Percentiles rank a stretch among this genome's conserved stretches.
phyloP scores from a whole-genome alignment of 2,329 filamentous ascomycete genomes.

The Colletotrichum truncatum region DNA sequence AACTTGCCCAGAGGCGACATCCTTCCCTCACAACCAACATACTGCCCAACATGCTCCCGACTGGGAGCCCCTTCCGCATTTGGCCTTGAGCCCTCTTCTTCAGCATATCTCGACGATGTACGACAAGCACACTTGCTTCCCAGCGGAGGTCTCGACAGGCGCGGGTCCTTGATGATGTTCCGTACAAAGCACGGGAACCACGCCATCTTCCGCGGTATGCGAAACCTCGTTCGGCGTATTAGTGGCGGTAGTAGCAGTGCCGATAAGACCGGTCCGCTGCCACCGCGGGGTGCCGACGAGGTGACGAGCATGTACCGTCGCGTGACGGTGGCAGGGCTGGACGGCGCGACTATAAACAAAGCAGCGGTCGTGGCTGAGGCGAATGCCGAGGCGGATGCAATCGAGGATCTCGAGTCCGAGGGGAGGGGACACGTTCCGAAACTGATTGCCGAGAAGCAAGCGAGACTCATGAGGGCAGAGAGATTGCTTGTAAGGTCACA shows the following conservation, averaged over 20 bases:
- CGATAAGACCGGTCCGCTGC: conserved; percentile 13
- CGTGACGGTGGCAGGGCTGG: not conserved
- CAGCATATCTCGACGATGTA: conserved; percentile 16
- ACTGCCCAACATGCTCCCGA: conserved; percentile 26
- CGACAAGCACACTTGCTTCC: not conserved
- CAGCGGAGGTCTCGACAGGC: not conserved
- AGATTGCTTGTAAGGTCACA: conserved; percentile 41
- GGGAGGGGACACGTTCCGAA: conserved; percentile 31
- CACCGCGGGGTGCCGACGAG: conserved; percentile 20
- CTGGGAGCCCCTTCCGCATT: conserved; percentile 26
- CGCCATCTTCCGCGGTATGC: conserved; percentile 27
- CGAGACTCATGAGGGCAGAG: conserved; percentile 50
- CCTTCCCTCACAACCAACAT: conserved; percentile 18
- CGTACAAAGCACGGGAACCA: conserved; percentile 19
- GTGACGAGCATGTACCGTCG: conserved; percentile 27
- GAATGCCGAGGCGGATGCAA: conserved; percentile 35
- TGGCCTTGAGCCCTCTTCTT: conserved; percentile 13
- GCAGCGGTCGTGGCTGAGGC: conserved; percentile 32
- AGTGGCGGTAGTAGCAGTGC: conserved; percentile 16
- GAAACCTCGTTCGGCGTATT: conserved; percentile 24
- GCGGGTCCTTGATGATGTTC: conserved; percentile 3
- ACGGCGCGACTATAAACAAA: not conserved
- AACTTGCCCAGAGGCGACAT: conserved; percentile 30
- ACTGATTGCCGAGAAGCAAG: conserved; percentile 45
- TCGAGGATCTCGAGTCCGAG: conserved; percentile 31